These are phyloP conservation scores for Jaltomata sinuosa DNA, from an alignment of 257 asterid genomes.

Conservation along the genomic window DNA sequence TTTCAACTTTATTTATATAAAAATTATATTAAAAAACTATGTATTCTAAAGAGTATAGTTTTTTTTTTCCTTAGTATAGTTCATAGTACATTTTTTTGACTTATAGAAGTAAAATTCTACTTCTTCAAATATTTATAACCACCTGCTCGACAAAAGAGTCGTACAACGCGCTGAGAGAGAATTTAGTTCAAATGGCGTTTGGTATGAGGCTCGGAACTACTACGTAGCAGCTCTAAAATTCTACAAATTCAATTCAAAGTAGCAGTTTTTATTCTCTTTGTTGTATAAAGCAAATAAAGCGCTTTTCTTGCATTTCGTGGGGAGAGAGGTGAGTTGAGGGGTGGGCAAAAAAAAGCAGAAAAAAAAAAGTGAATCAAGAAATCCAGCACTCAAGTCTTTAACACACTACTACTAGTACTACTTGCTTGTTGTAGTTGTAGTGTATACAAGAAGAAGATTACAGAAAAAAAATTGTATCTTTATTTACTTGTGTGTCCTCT, in stretches of 20 bases:
- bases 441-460: neutral
- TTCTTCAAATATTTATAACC: neutral
- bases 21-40: too few species aligned
- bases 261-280: neutral
- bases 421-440: neutral
- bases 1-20: too few species aligned
- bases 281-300: constrained; percentile 26
- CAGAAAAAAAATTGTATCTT: neutral
- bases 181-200: constrained; percentile 15
- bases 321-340: constrained; percentile 16
- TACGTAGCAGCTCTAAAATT: constrained; percentile 17
- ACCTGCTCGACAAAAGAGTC: neutral
- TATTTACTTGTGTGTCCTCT: neutral
- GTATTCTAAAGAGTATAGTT: neutral
- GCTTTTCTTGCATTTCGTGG: constrained; percentile 26
- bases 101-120: neutral
- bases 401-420: neutral
- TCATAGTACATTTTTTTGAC: too few species aligned
- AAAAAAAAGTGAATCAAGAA: neutral
- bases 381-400: neutral
- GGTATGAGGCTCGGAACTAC: constrained; percentile 39
- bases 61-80: too few species aligned
- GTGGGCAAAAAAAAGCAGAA: neutral
- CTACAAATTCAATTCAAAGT: neutral
- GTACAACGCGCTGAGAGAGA: constrained; percentile 8